Evolutionary conservation across 441 rosid genomes (phyloP).

Genomic region (Mallotus repandus): DNA sequence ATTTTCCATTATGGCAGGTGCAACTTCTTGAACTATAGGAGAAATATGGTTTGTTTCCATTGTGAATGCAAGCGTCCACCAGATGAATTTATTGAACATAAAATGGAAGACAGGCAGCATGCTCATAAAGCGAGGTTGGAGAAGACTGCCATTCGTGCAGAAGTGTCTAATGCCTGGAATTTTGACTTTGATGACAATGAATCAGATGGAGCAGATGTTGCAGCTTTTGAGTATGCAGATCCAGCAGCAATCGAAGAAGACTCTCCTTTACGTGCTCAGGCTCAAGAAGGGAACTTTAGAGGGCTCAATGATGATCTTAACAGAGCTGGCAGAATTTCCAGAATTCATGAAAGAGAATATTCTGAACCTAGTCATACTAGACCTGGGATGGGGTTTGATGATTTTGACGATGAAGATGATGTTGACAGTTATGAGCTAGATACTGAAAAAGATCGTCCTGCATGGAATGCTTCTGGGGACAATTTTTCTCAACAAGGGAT

Average conservation of each 20-base stretch:
- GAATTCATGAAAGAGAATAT: conserved; percentile 38
- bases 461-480: conserved; percentile 32
- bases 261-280: conserved; percentile 23
- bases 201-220: conserved; percentile 97
- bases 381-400: conserved; percentile 72
- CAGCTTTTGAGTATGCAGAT: conserved; percentile 87
- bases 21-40: conserved; percentile 89
- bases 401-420: conserved; percentile 83
- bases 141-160: conserved; percentile 43
- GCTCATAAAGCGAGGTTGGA: conserved; percentile 42
- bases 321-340: conserved; percentile 30
- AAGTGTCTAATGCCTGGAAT: conserved; percentile 91
- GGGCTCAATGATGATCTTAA: conserved; percentile 41
- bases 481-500: conserved; percentile 43
- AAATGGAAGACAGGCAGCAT: conserved; percentile 49
- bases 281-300: conserved; percentile 38
- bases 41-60: conserved; percentile 88
- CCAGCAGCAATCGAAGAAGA: conserved; percentile 41
- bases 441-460: conserved; percentile 34
- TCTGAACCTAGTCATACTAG: conserved; percentile 39
- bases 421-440: conserved; percentile 89
- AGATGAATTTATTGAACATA: conserved; percentile 61
- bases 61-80: conserved; percentile 97
- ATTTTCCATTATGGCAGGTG: conserved; percentile 60
- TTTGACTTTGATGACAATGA: conserved; percentile 94